Evolutionary conservation across 2,329 filamentous ascomycete species (phyloP).

Genomic region (Xylariales sp.): DNA sequence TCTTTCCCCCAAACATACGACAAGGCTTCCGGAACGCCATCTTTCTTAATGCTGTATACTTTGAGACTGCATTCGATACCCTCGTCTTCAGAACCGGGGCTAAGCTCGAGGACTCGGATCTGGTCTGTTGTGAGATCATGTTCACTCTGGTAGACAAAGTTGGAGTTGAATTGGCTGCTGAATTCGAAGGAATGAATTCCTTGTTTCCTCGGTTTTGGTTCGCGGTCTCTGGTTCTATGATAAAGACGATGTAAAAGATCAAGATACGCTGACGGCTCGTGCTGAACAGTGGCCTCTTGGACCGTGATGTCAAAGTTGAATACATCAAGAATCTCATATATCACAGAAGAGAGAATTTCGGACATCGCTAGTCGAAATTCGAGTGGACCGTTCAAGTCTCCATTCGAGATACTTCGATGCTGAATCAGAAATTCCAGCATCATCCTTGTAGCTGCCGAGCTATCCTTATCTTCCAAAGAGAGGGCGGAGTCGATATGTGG

Average conservation of each 20-base stretch:
- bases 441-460: too few species aligned
- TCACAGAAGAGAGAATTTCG: background rate
- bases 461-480: too few species aligned
- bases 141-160: background rate
- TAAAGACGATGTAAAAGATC: background rate
- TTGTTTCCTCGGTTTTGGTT: background rate
- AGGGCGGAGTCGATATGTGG: too few species aligned
- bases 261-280: background rate
- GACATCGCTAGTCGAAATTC: too few species aligned
- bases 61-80: background rate
- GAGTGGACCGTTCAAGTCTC: too few species aligned
- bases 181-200: background rate
- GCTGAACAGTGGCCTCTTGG: background rate
- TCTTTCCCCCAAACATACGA: conserved; percentile 22
- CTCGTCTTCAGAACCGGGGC: background rate
- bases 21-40: conserved; percentile 5
- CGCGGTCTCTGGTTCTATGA: background rate
- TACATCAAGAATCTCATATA: conserved; percentile 6
- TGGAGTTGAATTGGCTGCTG: background rate
- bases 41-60: background rate
- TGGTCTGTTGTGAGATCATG: background rate
- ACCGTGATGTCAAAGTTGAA: background rate
- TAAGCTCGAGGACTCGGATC: background rate
- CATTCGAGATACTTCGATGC: too few species aligned
- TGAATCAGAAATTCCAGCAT: too few species aligned